phyloP scores from a whole-genome alignment of 2,329 filamentous ascomycete genomes.

The Pyrenochaeta sp. region DNA sequence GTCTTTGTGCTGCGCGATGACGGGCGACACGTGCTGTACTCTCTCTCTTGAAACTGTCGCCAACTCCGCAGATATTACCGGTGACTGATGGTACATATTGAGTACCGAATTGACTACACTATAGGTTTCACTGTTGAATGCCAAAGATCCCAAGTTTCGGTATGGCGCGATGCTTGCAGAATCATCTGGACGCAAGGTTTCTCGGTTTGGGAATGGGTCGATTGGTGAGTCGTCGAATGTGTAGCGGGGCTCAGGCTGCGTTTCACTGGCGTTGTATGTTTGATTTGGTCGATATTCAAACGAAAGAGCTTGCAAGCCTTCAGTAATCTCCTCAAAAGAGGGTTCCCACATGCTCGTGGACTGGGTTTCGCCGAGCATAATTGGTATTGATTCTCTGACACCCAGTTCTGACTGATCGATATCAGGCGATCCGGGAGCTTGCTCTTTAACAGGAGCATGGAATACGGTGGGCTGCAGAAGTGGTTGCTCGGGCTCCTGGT shows the following conservation, averaged over 20 bases:
- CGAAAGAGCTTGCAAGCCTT: conserved; percentile 18
- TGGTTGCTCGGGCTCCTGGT: conserved; percentile 27
- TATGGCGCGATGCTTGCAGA: conserved; percentile 49
- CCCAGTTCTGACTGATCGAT: conserved; percentile 56
- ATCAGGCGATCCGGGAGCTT: conserved; percentile 19
- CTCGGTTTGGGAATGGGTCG: conserved; percentile 42
- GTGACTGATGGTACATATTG: conserved; percentile 51
- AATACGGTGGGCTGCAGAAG: conserved; percentile 42
- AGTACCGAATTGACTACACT: conserved; percentile 53
- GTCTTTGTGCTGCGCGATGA: conserved; percentile 61
- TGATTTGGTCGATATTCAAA: conserved; percentile 24
- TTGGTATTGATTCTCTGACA: conserved; percentile 64
- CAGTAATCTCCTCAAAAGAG: conserved; percentile 13
- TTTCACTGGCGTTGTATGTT: conserved; percentile 16
- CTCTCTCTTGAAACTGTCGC: conserved; percentile 51
- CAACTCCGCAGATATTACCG: conserved; percentile 49
- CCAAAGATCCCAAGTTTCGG: conserved; percentile 38
- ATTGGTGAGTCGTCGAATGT: conserved; percentile 45
- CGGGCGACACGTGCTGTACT: conserved; percentile 59
- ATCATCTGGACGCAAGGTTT: conserved; percentile 47
- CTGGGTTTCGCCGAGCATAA: conserved; percentile 59
- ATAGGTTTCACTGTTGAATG: conserved; percentile 54
- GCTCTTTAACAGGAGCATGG: conserved; percentile 22
- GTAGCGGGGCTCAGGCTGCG: conserved; percentile 28
- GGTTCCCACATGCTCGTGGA: conserved; percentile 19